Base-by-base conservation (phyloP, 768 basidiomycete species). In the Dacryopinax primogenitus region DNA sequence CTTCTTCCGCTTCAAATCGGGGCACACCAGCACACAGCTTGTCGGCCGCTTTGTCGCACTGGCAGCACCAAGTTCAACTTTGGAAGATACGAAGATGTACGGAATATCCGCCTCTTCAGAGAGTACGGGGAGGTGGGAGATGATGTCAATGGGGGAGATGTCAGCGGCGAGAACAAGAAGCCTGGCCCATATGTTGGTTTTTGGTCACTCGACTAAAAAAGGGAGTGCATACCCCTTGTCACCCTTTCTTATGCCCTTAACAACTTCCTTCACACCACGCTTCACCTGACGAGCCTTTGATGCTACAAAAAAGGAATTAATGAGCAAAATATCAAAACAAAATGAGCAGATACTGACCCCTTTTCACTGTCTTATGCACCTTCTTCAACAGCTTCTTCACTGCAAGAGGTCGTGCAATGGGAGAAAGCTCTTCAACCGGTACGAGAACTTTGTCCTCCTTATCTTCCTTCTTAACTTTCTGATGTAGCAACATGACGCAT, bases 31-130 rank as follows among this genome's bases (percentile, higher is more conserved):
- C 3, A 99, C 94, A 75, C 94, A 97, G 70, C 92, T 95, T 62
- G 96, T 99, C 34, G 96, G 95, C 70, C 96, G 86, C 78, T 99
- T 99, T 45, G 96, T 99, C 62, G 91, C 88, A 73, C 92, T 92
- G 18, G 94, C 91, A 70, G 89, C 86, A 0, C 96, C 96, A 32
- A 99, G 86, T 72, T 95, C 92, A 76, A 98, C 96, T 73, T 95
- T 96, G 2, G 90, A 93, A 1, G 86, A 72, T 15, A 94, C 88
- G 73, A 92, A 94, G 62, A 93, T 81, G 72, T 93, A 95, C 0
- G 92, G 92, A 74, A 92, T 86, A 36, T 85, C 80, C 11, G 92
- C 88, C 74, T 99, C 96, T 78, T 99, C 96, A 58, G 90, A 87
- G 73, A 99, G 79, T 11, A 97, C 80, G 3, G 96, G 96, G 62